Evolutionary conservation across 257 asterid species (phyloP), one percentile per base, ranked within the genome.

Genomic region (Linderniella brevidens): DNA sequence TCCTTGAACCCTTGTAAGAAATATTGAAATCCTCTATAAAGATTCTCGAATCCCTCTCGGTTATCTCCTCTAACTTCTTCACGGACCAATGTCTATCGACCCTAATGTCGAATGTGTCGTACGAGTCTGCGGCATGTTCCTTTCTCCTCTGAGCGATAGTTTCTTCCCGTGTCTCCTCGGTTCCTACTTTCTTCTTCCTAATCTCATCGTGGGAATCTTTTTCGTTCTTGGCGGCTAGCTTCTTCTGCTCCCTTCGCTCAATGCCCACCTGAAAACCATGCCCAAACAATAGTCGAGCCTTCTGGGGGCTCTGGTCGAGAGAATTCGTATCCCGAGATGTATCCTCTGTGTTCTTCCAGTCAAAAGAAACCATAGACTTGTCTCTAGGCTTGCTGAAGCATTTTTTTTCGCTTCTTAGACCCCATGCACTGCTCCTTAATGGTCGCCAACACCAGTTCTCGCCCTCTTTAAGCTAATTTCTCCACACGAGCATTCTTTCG

Each of bases 331-430:
- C 74, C 1, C 73, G 74, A 8, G 80, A 73, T 8, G 76, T 73
- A 55, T 73, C 80, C 64, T 73, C 76, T 0, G 80, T 62, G 55
- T 73, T 73, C 58, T 73, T 76, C 73, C 76, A 73, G 19, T 73
- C 76, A 20, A 73, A 73, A 3, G 80, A 73, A 60, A 68, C 65
- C 8, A 73, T 50, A 16, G 59, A 73, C 61, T 68, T 65, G 64
- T 73, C 73, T 35, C 72, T 69, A 3, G 72, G 76, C 48, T 65
- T 69, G 55, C 70, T 68, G 39, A 67, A 62, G 46, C 75, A 63
- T n/a, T 58, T 70, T 74, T 50, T 71, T 74, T 35, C 73, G 82
- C 38, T 71, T 74, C 47, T 70, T 67, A 4, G 78, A 25, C 32
- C 32, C 32, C 6, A 6, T 2, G 32, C 6, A 25, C 4, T 25